Base-by-base conservation (phyloP, 1,284 basidiomycete species). In the Papiliotrema nemorosa region DNA sequence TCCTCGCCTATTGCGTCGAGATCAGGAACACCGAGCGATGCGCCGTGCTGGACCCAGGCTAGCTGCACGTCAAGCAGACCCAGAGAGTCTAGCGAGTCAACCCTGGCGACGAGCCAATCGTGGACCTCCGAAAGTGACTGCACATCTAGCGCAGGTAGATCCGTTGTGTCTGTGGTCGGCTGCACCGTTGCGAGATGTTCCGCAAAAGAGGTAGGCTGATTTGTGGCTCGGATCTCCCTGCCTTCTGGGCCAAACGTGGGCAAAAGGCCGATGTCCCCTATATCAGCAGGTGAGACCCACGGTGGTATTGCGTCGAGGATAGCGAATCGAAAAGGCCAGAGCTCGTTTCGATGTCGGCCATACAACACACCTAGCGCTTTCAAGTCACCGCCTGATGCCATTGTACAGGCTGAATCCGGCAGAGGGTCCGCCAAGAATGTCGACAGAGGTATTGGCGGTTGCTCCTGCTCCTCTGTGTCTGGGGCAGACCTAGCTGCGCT, bases 1-100 rank as follows among this genome's bases (percentile, higher is more conserved):
- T 96, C 90, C 76, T 96, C 92, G 6, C 90, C 92, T 3, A 91
- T 73, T 60, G 84, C 84, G 61, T 93, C 91, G 21, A 97, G 80
- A 2, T 78, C 82, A n/a, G 82, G 78, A 5, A 94, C 78, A 18
- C 86, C 87, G 58, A 84, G 82, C 9, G 90, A 85, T 6, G 86
- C 89, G 4, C 84, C 91, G 59, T 93, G 85, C 71, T 94, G 91
- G 13, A 90, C 80, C 44, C 87, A 79, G 10, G 82, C 81, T 14
- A 96, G 78, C 14, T 90, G 88, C 24, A 83, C 71, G 61, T 92
- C 87, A 27, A 90, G 76, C 72, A 90, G 81, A 0, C 90, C 90
- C 0, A 85, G 84, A 2, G 78, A 76, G 41, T 90, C 81, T 47
- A 90, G 80, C 27, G 63, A 58, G 37, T 84, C 76, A 24, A 88